Percentiles rank a stretch among this genome's conserved stretches.
These are phyloP conservation scores for Marchantia paleacea DNA, from an alignment of 225 moss, liverwort and hornwort species.

Conservation along the genomic window DNA sequence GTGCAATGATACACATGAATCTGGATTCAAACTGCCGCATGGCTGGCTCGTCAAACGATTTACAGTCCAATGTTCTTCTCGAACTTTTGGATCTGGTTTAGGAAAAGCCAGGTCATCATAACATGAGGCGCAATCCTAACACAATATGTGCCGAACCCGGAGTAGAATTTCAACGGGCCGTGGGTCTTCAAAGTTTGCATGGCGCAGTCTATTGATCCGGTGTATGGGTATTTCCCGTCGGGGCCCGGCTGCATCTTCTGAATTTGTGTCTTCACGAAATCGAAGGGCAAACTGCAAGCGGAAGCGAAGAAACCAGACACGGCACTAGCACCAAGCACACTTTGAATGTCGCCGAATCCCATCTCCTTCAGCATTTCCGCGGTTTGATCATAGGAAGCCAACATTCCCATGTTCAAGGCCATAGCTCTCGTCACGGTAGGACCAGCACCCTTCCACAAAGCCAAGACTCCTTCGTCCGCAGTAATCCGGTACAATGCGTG, in stretches of 20 bases:
- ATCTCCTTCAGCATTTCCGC: constrained; percentile 82
- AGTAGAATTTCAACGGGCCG: constrained; percentile 84
- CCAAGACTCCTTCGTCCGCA: constrained; percentile 63
- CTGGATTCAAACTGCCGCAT: not conserved
- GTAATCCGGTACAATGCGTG: constrained; percentile 67
- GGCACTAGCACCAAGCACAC: constrained; percentile 79
- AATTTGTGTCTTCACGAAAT: constrained; percentile 92
- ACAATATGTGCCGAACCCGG: constrained; percentile 95
- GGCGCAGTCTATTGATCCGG: constrained; percentile 85
- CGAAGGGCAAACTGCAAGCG: constrained; percentile 94
- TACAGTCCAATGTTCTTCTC: constrained; percentile 67
- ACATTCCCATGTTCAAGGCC: constrained; percentile 99
- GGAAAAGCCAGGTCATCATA: constrained; percentile 99
- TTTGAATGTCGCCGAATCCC: constrained; percentile 71
- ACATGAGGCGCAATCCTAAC: constrained; percentile 96
- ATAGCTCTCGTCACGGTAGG: constrained; percentile 75
- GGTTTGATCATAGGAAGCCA: constrained; percentile 92
- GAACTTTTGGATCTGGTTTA: constrained; percentile 88
- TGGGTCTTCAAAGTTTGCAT: constrained; percentile 52
- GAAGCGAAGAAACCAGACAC: constrained; percentile 94
- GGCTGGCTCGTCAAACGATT: constrained; percentile 12
- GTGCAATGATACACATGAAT: constrained; percentile 16
- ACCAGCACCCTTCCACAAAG: constrained; percentile 77
- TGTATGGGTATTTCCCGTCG: constrained; percentile 90
- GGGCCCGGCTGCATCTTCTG: constrained; percentile 99